Base-by-base conservation (phyloP, 129 eudicot species). In the Pittosporum tobira region DNA sequence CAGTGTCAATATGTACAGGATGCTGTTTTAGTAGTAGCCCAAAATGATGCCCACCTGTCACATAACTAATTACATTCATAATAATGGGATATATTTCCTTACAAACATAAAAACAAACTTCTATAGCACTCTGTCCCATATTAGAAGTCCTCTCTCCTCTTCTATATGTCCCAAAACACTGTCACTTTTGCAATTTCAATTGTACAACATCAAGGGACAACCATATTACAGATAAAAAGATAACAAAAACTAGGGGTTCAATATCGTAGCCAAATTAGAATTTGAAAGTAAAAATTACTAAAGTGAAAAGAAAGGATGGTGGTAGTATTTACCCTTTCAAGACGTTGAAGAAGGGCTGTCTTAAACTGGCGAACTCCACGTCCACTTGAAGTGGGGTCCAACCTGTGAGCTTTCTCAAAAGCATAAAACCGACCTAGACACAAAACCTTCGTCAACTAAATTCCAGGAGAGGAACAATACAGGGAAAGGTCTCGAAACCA, bases 321-420 rank as follows among this genome's bases (percentile, higher is more conserved):
- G 4, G 14, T 11, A 29, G 43, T 48, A 52, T 67, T 69, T 64
- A 84, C 99, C 77, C 94, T 81, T 77, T 93, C 96, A 42, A 93
- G 95, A 20, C 96, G 77, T 49, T 93, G 99, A 69, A 93, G 79
- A 63, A 93, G 93, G n/a, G 94, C 96, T 20, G 96, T 93, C 75
- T 87, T 93, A 67, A 93, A 93, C 65, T 93, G 99, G 36, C 99
- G 96, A 60, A 93, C 99, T 55, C 99, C 96, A 55, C 99, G 96
- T 36, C 99, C 99, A 73, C 94, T 87, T 1, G 99, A 93, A 65
- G 80, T 93, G 34, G 99, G 99, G 47, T 93, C 99, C 82, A 93
- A 71, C 37, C 79, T 74, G 65, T 93, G 99, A 66, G 99, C 99
- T 73, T 93, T 93, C 76, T 93, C 99, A 84, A 93, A 93, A 37